Evolutionary conservation across 495 filamentous ascomycete species (phyloP).

Genomic region (Trichoderma virens): DNA sequence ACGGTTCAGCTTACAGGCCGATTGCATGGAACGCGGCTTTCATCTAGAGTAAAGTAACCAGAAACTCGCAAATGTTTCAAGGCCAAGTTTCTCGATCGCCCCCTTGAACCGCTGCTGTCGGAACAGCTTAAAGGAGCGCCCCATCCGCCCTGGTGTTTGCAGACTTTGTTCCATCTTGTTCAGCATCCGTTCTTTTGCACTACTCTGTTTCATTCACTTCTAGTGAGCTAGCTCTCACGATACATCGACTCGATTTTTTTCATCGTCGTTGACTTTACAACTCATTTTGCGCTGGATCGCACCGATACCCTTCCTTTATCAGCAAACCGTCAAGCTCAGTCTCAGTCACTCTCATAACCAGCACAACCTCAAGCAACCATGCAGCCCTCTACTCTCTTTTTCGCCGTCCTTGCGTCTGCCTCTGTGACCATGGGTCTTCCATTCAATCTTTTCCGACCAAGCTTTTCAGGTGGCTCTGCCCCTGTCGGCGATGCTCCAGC

Average conservation of each 20-base stretch:
- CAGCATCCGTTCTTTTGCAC: not conserved
- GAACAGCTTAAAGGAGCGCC: not conserved
- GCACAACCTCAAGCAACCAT: not conserved
- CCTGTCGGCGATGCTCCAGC: not conserved
- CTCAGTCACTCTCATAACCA: not conserved
- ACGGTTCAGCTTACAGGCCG: too few species aligned
- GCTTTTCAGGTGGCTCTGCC: not conserved
- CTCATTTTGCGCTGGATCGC: not conserved
- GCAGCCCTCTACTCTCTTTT: not conserved
- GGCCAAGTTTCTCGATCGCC: not conserved
- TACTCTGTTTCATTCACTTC: not conserved
- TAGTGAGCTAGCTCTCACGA: not conserved
- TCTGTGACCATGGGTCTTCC: conserved; percentile 1
- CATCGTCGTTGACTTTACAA: not conserved
- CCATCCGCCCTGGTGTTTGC: not conserved
- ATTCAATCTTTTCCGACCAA: not conserved
- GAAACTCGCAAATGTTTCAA: not conserved
- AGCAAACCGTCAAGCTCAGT: too few species aligned
- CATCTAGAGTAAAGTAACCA: not conserved
- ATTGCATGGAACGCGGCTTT: not conserved
- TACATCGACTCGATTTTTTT: not conserved
- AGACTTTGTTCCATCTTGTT: not conserved
- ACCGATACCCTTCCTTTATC: not conserved
- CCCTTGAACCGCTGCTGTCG: not conserved
- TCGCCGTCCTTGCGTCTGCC: not conserved